Conservation (phyloP, 345 rosid genomes). For the Citrus mangshanensis region DNA sequence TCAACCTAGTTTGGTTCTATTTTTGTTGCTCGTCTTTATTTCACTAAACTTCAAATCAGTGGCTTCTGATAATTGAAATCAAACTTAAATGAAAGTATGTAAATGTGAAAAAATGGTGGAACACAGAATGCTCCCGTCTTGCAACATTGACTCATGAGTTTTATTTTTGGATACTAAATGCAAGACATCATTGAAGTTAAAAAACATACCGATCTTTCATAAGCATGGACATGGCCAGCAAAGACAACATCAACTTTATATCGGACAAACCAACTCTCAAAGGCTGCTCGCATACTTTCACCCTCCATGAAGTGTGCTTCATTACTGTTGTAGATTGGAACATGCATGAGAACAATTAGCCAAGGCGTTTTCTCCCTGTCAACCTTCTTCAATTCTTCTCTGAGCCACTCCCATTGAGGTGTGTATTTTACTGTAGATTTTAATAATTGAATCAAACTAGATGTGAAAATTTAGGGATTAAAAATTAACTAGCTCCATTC, state of each 20-base stretch:
- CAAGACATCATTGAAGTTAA: not conserved
- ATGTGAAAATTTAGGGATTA: not conserved
- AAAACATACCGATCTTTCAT: conserved; percentile 89
- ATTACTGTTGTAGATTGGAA: conserved; percentile 79
- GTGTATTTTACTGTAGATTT: conserved; percentile 73
- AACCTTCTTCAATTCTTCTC: conserved; percentile 66
- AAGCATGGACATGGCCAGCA: conserved; percentile 99
- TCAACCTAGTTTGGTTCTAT: not conserved
- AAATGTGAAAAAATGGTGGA: not conserved
- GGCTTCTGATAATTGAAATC: not conserved
- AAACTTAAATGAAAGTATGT: not conserved
- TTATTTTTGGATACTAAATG: not conserved
- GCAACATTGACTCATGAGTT: not conserved
- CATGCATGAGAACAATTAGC: conserved; percentile 94
- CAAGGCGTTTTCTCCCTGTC: conserved; percentile 93
- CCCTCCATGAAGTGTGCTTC: conserved; percentile 95
- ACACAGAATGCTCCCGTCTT: not conserved
- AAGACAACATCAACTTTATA: conserved; percentile 76
- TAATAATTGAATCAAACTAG: conserved; percentile 10
- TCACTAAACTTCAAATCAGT: not conserved
- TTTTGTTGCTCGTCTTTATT: not conserved
- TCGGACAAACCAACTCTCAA: conserved; percentile 68
- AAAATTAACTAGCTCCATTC: not conserved
- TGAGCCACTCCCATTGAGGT: conserved; percentile 83
- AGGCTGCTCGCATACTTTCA: conserved; percentile 84